Percentiles rank a stretch among this genome's conserved stretches.
phyloP scores from a whole-genome alignment of 2,329 filamentous ascomycete genomes.

The Fonsecaea monophora region DNA sequence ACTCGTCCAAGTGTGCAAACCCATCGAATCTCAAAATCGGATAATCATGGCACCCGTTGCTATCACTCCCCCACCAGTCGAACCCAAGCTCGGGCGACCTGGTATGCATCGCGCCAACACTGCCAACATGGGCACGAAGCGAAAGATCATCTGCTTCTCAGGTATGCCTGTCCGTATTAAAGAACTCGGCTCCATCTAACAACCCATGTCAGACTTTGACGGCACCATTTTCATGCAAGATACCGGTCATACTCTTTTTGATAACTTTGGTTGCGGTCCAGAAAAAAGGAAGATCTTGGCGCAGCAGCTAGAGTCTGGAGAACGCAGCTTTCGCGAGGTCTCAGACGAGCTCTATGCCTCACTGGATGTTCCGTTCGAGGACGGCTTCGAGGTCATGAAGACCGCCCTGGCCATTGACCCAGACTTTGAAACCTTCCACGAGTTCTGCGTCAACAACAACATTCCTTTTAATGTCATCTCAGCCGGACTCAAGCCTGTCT shows the following conservation, averaged over 20 bases:
- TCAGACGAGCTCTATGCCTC: slow-evolving; percentile 76
- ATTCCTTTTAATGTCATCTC: slow-evolving; percentile 75
- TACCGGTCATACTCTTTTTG: slow-evolving; percentile 72
- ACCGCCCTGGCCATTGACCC: slow-evolving; percentile 67
- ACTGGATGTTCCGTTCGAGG: slow-evolving; percentile 69
- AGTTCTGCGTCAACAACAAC: slow-evolving; percentile 66
- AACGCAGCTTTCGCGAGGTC: slow-evolving; percentile 72
- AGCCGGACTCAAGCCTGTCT: slow-evolving; percentile 69
- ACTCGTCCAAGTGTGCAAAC: not conserved
- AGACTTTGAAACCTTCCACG: slow-evolving; percentile 68
- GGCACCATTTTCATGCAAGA: slow-evolving; percentile 76
- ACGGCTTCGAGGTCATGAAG: slow-evolving; percentile 71
- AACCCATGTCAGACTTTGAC: slow-evolving; percentile 64
- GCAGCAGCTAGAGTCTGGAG: slow-evolving; percentile 68
- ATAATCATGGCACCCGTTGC: slow-evolving; percentile 39
- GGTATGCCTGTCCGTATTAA: slow-evolving; percentile 42
- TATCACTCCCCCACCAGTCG: slow-evolving; percentile 35
- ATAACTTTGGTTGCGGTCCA: slow-evolving; percentile 68
- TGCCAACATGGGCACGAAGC: slow-evolving; percentile 43
- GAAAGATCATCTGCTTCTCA: slow-evolving; percentile 57
- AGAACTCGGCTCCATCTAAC: slow-evolving; percentile 25
- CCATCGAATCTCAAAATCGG: not conserved
- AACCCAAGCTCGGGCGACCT: slow-evolving; percentile 35
- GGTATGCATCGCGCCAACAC: slow-evolving; percentile 35
- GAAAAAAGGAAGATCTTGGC: slow-evolving; percentile 64